Percentiles rank a stretch among this genome's conserved stretches.
Conservation (phyloP, 768 basidiomycete genomes). For the Pilatotrama ljubarskyi region DNA sequence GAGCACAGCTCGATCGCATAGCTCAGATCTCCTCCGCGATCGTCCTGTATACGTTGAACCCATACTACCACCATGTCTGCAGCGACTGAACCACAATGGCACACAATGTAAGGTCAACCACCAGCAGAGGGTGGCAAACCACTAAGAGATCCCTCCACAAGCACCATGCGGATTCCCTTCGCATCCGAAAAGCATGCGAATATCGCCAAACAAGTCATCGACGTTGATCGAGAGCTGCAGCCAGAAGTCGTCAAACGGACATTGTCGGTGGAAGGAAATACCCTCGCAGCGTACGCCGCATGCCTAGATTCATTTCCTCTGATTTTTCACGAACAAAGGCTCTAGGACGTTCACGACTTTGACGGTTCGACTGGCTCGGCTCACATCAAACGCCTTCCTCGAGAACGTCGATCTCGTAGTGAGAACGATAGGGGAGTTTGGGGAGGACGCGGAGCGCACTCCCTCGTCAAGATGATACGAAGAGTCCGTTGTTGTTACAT, state of each 20-base stretch:
- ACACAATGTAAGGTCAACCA: constrained; percentile 48
- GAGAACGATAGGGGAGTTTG: constrained; percentile 80
- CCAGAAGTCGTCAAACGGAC: constrained; percentile 74
- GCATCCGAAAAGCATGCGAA: constrained; percentile 68
- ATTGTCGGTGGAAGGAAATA: constrained; percentile 64
- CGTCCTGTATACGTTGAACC: not conserved
- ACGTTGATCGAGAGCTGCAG: constrained; percentile 86
- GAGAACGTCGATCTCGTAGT: constrained; percentile 88
- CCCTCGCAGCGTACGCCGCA: constrained; percentile 71
- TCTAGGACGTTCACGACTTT: constrained; percentile 70
- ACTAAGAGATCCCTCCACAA: constrained; percentile 23
- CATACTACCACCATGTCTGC: constrained; percentile 28
- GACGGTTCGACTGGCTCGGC: constrained; percentile 82
- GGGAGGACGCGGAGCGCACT: constrained; percentile 54
- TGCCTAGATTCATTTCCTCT: not conserved
- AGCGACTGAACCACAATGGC: constrained; percentile 41
- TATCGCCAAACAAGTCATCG: constrained; percentile 81
- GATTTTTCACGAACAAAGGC: not conserved
- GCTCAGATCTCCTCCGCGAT: not conserved
- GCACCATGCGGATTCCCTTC: constrained; percentile 79
- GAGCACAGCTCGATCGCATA: not conserved
- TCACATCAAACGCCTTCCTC: constrained; percentile 83
- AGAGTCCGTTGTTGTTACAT: constrained; percentile 15
- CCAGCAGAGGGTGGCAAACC: not conserved
- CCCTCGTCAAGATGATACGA: constrained; percentile 10